Evolutionary conservation across 1,284 basidiomycete genomes (phyloP).

Genomic region (Vanrija humicola): DNA sequence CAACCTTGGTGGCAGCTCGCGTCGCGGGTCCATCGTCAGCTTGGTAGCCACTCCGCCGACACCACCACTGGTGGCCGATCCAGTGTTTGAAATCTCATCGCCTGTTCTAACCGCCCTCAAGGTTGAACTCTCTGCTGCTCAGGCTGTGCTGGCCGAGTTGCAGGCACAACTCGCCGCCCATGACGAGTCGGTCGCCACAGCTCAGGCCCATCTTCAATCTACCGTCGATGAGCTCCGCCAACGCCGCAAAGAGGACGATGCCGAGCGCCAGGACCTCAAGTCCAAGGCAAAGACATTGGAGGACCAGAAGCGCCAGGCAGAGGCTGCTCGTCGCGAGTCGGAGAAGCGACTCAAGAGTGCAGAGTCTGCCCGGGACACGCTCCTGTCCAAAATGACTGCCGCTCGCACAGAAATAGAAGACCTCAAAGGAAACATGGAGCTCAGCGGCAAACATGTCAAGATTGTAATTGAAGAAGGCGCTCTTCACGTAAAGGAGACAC

Average conservation of each 20-base stretch:
- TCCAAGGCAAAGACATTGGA: slow-evolving; percentile 75
- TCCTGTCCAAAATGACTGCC: slow-evolving; percentile 61
- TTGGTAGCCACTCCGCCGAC: slow-evolving; percentile 26
- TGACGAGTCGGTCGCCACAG: slow-evolving; percentile 59
- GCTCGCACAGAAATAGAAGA: slow-evolving; percentile 65
- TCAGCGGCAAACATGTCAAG: slow-evolving; percentile 43
- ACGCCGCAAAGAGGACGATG: slow-evolving; percentile 78
- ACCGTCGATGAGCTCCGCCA: slow-evolving; percentile 71
- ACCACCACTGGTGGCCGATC: slow-evolving; percentile 26
- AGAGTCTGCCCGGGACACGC: slow-evolving; percentile 62
- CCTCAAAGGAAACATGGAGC: slow-evolving; percentile 56
- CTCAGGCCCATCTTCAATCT: slow-evolving; percentile 62
- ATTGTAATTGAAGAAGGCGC: slow-evolving; percentile 57
- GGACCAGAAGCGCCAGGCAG: slow-evolving; percentile 78
- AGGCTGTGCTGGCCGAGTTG: slow-evolving; percentile 65
- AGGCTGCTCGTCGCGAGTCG: slow-evolving; percentile 71
- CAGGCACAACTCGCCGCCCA: slow-evolving; percentile 71
- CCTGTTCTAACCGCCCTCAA: slow-evolving; percentile 70
- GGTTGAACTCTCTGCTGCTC: slow-evolving; percentile 67
- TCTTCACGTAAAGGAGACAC: slow-evolving; percentile 33
- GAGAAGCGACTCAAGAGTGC: slow-evolving; percentile 78
- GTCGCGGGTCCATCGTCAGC: slow-evolving; percentile 32
- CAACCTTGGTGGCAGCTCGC: slow-evolving; percentile 16
- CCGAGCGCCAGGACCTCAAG: slow-evolving; percentile 70
- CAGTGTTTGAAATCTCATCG: slow-evolving; percentile 45